Evolutionary conservation across 139 green algal genomes (phyloP), one percentile per base, ranked within the genome.

Genomic region (Picochlorum costavermella): DNA sequence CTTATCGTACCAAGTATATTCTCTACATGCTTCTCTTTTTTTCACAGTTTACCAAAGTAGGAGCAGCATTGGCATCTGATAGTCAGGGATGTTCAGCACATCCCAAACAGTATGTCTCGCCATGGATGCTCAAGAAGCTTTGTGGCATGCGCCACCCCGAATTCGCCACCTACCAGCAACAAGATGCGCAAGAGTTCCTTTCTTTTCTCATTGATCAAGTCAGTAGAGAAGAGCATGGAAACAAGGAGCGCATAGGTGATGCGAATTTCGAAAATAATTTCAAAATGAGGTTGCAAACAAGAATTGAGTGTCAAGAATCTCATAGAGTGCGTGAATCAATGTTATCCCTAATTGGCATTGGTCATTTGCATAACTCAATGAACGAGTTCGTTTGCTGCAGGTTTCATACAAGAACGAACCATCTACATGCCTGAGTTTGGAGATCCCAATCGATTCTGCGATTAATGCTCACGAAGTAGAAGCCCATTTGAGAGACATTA

Each of bases 171-270:
- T 69, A 20, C 8, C 53, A 80, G 8, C 88, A 95, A 71, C 86
- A 93, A 79, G 94, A 99, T 64, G 89, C 92, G 0, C 55, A 81
- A 16, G 92, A 99, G 80, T 99, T 89, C 72, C 92, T 92, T 25
- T 72, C 83, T 48, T 77, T 98, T 82, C 69, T 98, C 13, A 68
- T 99, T 36, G 76, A 91, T 31, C 65, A 86, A 28, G 51, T 88
- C 60, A 58, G 49, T 0, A 48, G 73, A 2, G 69, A 81, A 8
- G 84, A 91, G 71, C 68, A 50, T 20, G 59, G 29, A 0, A 69
- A 56, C 5, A 72, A 57, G 11, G 55, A 48, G 1, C 72, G 77
- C 64, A 58, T 87, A 65, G 50, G 46, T 2, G 48, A 56, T 6
- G 25, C 20, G 0, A 31, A 30, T 1, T 73, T 53, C 20, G 23